phyloP scores from a whole-genome alignment of 495 filamentous ascomycete genomes.

The Aspergillus affinis region DNA sequence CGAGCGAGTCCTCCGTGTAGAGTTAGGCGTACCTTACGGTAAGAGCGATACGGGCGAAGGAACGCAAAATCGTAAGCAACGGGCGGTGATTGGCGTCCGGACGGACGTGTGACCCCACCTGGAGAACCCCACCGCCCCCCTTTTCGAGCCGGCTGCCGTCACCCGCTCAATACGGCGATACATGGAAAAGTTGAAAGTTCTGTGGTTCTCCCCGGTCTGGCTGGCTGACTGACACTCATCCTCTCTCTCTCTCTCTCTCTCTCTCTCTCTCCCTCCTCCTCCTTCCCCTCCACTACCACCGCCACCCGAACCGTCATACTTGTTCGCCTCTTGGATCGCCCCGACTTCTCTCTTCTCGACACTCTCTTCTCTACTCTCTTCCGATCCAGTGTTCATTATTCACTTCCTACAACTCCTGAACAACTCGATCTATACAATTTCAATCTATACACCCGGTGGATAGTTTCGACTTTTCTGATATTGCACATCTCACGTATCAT shows the following conservation, averaged over 20 bases:
- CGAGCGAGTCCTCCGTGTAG: too few species aligned
- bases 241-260: constrained; percentile 2
- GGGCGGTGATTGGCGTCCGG: constrained; percentile 2
- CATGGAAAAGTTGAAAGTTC: constrained; percentile 1
- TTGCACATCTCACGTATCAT: background rate
- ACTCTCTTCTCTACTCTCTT: background rate
- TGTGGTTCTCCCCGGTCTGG: background rate
- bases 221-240: background rate
- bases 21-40: too few species aligned
- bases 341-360: background rate
- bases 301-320: background rate
- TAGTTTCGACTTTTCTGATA: background rate
- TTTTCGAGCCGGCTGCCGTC: constrained; percentile 14
- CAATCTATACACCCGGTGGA: background rate
- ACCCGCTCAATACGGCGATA: constrained; percentile 12
- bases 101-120: constrained; percentile 5
- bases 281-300: constrained; percentile 1
- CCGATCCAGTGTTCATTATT: background rate
- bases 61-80: constrained; percentile 1
- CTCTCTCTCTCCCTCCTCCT: constrained; percentile 7
- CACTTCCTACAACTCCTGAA: background rate
- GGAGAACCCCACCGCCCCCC: constrained; percentile 11
- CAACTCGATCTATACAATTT: background rate
- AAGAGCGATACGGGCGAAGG: too few species aligned
- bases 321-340: background rate